Base-by-base conservation (phyloP, 1,284 basidiomycete genomes). In the Uromyces viciae-fabae region DNA sequence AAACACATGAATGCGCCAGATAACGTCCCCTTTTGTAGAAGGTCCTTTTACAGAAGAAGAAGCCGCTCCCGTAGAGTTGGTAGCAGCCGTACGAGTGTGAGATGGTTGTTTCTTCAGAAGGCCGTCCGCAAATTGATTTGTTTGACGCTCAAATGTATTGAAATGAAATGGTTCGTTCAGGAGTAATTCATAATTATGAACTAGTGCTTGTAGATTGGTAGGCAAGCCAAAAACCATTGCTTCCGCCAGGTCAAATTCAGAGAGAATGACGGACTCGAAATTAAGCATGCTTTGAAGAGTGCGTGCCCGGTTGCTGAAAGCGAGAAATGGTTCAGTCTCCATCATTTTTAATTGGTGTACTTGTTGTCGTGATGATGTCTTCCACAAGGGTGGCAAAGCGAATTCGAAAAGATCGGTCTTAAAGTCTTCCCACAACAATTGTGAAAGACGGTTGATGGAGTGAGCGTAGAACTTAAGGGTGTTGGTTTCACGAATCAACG, bases 271-370 rank as follows among this genome's bases (percentile, higher is more conserved):
- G n/a, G n/a, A n/a, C 15, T 74, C 43, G 22, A 58, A 58, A 40
- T 75, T 75, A 17, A 75, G 31, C 14, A 75, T 19, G 9, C 52
- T 58, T 42, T 75, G 73, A 19, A 62, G n/a, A 9, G 73, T 58
- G 9, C 54, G 25, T 4, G 54, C n/a, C n/a, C 56, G 33, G 0
- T 31, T 75, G 14, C 73, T 62, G 36, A 58, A 62, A 14, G 25
- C 31, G 2, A 14, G 36, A 54, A 75, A 62, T 0, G 36, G 40
- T 14, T 75, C 56, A n/a, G 46, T 15, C 0, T 17, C n/a, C 0
- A n/a, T 28, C 73, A 75, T 75, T 38, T 43, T 42, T 1, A 75
- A 3, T 7, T 17, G 8, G 7, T 15, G 22, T 22, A 75, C 25
- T 28, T 75, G 36, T 62, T 62, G 8, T 11, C 28, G 11, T 4